Evolutionary conservation across 2,329 filamentous ascomycete genomes (phyloP), one percentile per base, ranked within the genome.

Genomic region (Chaetomiaceae sp.): DNA sequence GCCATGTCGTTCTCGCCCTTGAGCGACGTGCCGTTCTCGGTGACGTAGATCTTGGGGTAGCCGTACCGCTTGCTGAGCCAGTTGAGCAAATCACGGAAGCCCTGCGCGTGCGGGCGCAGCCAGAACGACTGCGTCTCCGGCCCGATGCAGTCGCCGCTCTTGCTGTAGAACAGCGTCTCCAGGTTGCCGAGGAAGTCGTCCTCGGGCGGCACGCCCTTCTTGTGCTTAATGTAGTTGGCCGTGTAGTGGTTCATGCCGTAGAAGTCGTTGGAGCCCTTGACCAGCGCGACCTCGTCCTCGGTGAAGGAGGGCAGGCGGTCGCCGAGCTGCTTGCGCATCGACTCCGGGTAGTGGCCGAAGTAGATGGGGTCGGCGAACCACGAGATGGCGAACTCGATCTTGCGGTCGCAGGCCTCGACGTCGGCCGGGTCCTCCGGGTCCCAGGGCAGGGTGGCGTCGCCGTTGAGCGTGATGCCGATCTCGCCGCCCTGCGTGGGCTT

Each of bases 181-280:
- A 94, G 69, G 65, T 94, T 85, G 43, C 88, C 88, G 11, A 79
- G 69, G 65, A 80, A 81, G 68, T 95, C 88, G 41, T 84, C 74
- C 4, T 71, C 69, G 1, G 77, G 73, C 0, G 86, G 68, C 38
- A 74, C 68, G 6, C 74, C 76, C 7, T 76, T 74, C 60, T 80
- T 79, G 68, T 90, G 83, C 64, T 81, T 83, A 69, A 94, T 82
- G 69, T 86, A 94, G 73, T 93, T 87, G 61, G 87, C 84, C 41
- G 86, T 90, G 73, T 95, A 95, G 73, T 89, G 85, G 73, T 95
- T 94, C 86, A 91, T 91, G 65, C 87, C 88, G 66, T 94, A 94
- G 68, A 94, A 94, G 71, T 94, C 88, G 65, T 93, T 93, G 62
- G 83, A 88, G n/a, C 86, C 87, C 60, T 84, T 75, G 37, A 95